Evolutionary conservation across 768 basidiomycete species (phyloP).

Genomic region (Leccinum variicolor): DNA sequence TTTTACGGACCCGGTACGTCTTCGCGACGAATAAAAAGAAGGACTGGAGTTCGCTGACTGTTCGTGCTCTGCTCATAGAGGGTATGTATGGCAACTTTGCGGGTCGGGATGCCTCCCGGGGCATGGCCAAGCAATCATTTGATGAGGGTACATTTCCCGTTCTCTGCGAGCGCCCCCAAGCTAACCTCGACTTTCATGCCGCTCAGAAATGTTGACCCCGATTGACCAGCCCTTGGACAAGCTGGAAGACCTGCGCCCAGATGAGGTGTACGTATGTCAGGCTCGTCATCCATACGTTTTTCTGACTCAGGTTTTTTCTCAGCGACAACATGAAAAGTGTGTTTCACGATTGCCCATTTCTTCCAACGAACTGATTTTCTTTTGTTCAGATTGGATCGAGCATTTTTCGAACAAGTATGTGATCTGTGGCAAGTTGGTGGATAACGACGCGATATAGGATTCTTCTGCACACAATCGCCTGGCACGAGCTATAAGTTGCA

Average conservation of each 20-base stretch:
- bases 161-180: too few relatives aligned
- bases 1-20: conserved; percentile 93
- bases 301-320: background rate
- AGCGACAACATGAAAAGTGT: conserved; percentile 92
- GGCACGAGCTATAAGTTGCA: background rate
- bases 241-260: conserved; percentile 68
- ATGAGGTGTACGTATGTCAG: conserved; percentile 69
- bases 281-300: background rate
- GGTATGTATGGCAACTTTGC: conserved; percentile 99
- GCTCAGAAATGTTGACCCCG: conserved; percentile 84
- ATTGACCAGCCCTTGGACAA: conserved; percentile 84
- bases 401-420: conserved; percentile 94
- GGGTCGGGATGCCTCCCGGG: conserved; percentile 90
- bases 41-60: background rate
- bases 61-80: conserved; percentile 42
- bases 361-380: background rate
- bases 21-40: background rate
- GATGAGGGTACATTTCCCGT: conserved; percentile 60
- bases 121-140: conserved; percentile 98
- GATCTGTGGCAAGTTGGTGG: conserved; percentile 82
- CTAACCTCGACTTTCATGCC: background rate
- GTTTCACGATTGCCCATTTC: background rate
- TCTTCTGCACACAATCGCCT: background rate
- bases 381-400: conserved; percentile 78
- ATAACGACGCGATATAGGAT: conserved; percentile 54